phyloP scores from a whole-genome alignment of 2,329 filamentous ascomycete genomes.

The Chaetoscypha palmicola region DNA sequence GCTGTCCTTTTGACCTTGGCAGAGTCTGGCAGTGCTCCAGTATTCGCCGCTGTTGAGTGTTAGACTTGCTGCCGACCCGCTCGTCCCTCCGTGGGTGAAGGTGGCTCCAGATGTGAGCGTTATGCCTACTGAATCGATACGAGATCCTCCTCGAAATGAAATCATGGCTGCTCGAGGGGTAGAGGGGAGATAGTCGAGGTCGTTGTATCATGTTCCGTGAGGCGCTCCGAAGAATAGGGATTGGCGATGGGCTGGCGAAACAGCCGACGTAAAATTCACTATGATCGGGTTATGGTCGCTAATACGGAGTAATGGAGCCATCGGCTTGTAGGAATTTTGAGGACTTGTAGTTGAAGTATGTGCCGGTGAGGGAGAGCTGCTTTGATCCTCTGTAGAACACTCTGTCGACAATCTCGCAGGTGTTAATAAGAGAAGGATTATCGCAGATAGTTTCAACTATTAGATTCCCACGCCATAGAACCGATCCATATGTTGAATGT shows the following conservation, averaged over 20 bases:
- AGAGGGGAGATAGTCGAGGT: constrained; percentile 34
- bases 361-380: constrained; percentile 41
- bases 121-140: constrained; percentile 45
- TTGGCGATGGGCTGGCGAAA: constrained; percentile 35
- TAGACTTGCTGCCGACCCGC: constrained; percentile 39
- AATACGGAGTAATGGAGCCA: constrained; percentile 50
- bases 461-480: too few relatives aligned
- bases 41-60: constrained; percentile 40
- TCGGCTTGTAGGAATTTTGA: constrained; percentile 49
- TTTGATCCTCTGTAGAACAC: constrained; percentile 46
- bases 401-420: constrained; percentile 63
- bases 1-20: constrained; percentile 40
- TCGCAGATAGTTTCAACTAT: constrained; percentile 40
- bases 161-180: constrained; percentile 34
- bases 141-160: constrained; percentile 39
- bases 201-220: constrained; percentile 49
- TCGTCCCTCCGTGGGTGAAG: constrained; percentile 47
- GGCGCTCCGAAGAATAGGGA: constrained; percentile 42
- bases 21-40: constrained; percentile 43
- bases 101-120: constrained; percentile 41
- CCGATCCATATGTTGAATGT: too few relatives aligned
- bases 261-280: constrained; percentile 45
- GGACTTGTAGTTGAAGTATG: constrained; percentile 48
- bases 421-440: constrained; percentile 47
- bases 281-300: constrained; percentile 59